Percentiles rank a stretch among this genome's conserved stretches.
phyloP scores from a whole-genome alignment of 306 rosid species.

The Purshia tridentata region DNA sequence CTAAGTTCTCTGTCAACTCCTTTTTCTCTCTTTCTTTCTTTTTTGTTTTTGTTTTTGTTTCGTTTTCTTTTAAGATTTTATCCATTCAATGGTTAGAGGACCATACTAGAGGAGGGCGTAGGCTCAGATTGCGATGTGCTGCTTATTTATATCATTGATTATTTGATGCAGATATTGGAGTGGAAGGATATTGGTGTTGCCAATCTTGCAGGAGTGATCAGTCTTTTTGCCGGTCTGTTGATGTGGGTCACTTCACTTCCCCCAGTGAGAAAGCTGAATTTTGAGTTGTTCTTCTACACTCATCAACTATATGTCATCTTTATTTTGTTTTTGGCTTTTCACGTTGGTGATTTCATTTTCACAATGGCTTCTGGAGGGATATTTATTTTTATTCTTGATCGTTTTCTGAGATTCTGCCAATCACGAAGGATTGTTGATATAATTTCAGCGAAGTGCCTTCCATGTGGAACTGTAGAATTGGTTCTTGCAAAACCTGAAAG shows the following conservation, averaged over 20 bases:
- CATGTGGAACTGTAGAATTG: constrained; percentile 85
- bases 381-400: constrained; percentile 77
- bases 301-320: constrained; percentile 82
- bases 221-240: constrained; percentile 73
- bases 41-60: too few relatives aligned
- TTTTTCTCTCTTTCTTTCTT: neutral
- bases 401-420: constrained; percentile 85
- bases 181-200: constrained; percentile 78
- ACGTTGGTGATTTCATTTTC: constrained; percentile 71
- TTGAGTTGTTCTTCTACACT: constrained; percentile 92
- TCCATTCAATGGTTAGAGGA: neutral
- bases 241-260: constrained; percentile 96
- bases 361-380: constrained; percentile 74
- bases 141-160: constrained; percentile 6
- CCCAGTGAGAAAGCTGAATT: constrained; percentile 64
- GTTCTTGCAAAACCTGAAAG: constrained; percentile 82
- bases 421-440: constrained; percentile 70
- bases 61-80: neutral
- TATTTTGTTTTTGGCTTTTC: constrained; percentile 70
- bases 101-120: neutral
- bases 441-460: constrained; percentile 70
- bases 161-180: constrained; percentile 52
- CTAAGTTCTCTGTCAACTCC: neutral
- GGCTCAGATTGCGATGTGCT: neutral
- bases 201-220: constrained; percentile 73